A percentile compares a stretch with the other conserved stretches of the same genome.
Evolutionary conservation across 2,329 filamentous ascomycete genomes (phyloP).

Genomic region (Aspergillus fumigatiaffinis): DNA sequence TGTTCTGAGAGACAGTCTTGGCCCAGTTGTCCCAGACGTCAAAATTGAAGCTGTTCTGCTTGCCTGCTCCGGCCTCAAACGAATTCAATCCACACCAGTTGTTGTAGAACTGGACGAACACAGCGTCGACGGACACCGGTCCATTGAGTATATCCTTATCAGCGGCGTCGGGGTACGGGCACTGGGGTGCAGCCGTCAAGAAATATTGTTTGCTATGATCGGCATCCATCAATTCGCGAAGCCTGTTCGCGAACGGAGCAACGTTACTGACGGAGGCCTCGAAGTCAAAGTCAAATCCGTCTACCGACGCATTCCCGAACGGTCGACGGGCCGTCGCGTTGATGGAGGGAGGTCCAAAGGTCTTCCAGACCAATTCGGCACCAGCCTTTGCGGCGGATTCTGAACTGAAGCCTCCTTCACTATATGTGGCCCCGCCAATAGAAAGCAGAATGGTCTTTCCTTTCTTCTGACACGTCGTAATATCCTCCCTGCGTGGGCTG

Average conservation of each 20-base stretch:
- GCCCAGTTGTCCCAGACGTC: constrained; percentile 65
- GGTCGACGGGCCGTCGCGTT: constrained; percentile 54
- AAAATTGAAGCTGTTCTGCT: constrained; percentile 59
- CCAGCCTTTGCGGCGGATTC: constrained; percentile 49
- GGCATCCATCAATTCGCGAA: constrained; percentile 54
- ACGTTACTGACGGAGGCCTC: constrained; percentile 60
- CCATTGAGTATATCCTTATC: constrained; percentile 55
- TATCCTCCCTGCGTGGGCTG: constrained; percentile 37
- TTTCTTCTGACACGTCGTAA: constrained; percentile 57
- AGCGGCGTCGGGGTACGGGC: constrained; percentile 60
- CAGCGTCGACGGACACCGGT: constrained; percentile 54
- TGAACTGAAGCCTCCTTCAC: constrained; percentile 62
- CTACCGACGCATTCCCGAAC: constrained; percentile 62
- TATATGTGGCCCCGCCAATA: constrained; percentile 67
- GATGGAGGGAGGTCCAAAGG: constrained; percentile 58
- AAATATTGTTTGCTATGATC: constrained; percentile 52
- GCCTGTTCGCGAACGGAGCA: constrained; percentile 55
- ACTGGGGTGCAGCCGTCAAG: constrained; percentile 66
- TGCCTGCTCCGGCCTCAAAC: constrained; percentile 44
- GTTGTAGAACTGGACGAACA: constrained; percentile 67
- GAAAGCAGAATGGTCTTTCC: constrained; percentile 71
- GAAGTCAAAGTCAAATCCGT: constrained; percentile 76
- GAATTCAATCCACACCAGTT: constrained; percentile 60
- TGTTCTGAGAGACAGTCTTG: constrained; percentile 53
- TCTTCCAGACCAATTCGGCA: constrained; percentile 64